These are phyloP conservation scores for Myriangium duriaei DNA, from an alignment of 2,329 filamentous ascomycete species.

Conservation along the genomic window DNA sequence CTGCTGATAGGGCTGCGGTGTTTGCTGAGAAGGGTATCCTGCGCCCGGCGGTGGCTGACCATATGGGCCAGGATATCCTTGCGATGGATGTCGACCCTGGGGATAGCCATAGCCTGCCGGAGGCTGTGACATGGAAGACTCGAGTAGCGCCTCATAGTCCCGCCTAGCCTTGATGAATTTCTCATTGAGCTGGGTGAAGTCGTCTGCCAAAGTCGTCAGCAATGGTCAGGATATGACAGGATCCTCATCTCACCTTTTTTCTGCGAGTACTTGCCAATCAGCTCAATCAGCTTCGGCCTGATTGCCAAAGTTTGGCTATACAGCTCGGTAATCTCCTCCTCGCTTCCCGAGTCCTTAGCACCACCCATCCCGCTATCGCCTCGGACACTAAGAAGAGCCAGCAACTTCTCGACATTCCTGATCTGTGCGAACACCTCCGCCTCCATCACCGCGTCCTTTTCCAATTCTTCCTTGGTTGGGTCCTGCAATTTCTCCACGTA, in stretches of 20 bases:
- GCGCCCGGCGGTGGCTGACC: conserved; percentile 42
- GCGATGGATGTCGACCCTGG: conserved; percentile 8
- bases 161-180: conserved; percentile 98
- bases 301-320: conserved; percentile 94
- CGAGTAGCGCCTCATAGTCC: conserved; percentile 91
- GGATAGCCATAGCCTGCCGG: conserved; percentile 12
- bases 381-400: conserved; percentile 82
- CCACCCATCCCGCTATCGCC: conserved; percentile 37
- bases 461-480: conserved; percentile 84
- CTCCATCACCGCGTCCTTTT: conserved; percentile 94
- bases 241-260: conserved; percentile 65
- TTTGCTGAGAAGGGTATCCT: conserved; percentile 21
- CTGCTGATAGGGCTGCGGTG: conserved; percentile 21
- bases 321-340: conserved; percentile 82
- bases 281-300: conserved; percentile 87
- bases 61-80: conserved; percentile 38
- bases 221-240: conserved; percentile 11
- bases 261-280: conserved; percentile 98
- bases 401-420: conserved; percentile 65
- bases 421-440: conserved; percentile 64
- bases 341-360: conserved; percentile 57
- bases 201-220: conserved; percentile 48
- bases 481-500: conserved; percentile 97
- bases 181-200: conserved; percentile 96
- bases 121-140: conserved; percentile 91